These are phyloP conservation scores for Selaginella tamariscina DNA, from an alignment of 75 land plant species.

Conservation along the genomic window DNA sequence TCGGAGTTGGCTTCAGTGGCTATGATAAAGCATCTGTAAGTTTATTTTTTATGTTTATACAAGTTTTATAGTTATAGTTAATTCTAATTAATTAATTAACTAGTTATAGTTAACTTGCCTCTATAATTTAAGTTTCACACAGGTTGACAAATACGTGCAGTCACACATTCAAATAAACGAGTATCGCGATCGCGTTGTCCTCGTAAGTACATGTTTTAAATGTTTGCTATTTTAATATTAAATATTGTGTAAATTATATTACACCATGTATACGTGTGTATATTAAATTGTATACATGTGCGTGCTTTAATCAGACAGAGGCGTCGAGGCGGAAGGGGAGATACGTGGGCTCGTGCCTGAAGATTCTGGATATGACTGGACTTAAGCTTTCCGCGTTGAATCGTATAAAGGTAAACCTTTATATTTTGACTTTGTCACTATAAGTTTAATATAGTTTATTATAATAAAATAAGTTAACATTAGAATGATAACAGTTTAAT, in stretches of 20 bases:
- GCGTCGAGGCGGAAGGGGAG: conserved; percentile 46
- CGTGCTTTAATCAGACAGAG: conserved; percentile 58
- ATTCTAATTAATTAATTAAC: background rate
- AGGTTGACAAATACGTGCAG: conserved; percentile 91
- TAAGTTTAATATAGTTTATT: too few species aligned
- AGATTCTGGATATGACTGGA: conserved; percentile 92
- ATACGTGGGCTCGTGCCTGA: conserved; percentile 59
- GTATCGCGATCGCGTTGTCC: conserved; percentile 73
- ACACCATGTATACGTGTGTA: too few species aligned
- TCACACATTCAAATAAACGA: conserved; percentile 98
- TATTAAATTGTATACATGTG: too few species aligned
- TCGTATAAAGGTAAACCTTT: conserved; percentile 24
- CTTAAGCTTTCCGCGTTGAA: conserved; percentile 76
- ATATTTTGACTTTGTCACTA: background rate
- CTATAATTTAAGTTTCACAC: too few species aligned
- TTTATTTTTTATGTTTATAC: background rate
- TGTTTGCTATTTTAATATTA: too few species aligned
- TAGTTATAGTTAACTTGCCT: too few species aligned
- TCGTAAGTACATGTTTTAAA: conserved; percentile 46
- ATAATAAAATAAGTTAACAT: too few species aligned
- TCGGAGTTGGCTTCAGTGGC: conserved; percentile 80
- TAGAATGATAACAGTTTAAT: too few species aligned
- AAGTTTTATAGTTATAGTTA: background rate
- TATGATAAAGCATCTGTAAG: conserved; percentile 95
- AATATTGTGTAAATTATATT: too few species aligned